Conservation (phyloP, 192 early-diverging fungal species). For the Chytriomyces confervae region DNA sequence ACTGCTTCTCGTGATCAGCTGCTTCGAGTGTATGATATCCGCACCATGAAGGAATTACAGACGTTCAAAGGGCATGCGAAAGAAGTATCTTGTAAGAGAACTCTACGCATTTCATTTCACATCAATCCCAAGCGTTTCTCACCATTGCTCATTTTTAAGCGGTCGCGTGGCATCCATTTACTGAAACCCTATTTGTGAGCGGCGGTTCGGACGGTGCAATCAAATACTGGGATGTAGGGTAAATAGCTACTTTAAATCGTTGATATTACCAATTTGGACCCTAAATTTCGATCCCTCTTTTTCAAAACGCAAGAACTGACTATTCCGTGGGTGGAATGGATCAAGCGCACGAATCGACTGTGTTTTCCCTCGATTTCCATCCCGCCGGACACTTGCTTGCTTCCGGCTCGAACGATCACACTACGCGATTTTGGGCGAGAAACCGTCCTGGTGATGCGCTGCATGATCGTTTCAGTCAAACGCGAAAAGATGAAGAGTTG, state of each 20-base stretch:
- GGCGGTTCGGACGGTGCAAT: constrained; percentile 91
- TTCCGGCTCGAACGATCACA: constrained; percentile 93
- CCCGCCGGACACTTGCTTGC: constrained; percentile 94
- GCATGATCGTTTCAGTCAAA: constrained; percentile 55
- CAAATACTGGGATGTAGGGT: constrained; percentile 87
- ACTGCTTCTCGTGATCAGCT: constrained; percentile 89
- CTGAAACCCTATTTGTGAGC: constrained; percentile 86
- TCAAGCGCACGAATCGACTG: constrained; percentile 83
- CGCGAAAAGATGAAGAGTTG: constrained; percentile 42
- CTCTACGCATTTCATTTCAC: not conserved
- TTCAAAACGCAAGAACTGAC: constrained; percentile 44
- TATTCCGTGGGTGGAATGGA: constrained; percentile 63
- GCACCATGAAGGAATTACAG: constrained; percentile 89
- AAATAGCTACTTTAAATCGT: constrained; percentile 32
- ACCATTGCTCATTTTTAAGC: constrained; percentile 48
- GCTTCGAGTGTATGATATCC: constrained; percentile 92
- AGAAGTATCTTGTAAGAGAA: constrained; percentile 78
- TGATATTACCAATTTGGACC: constrained; percentile 2
- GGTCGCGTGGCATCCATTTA: constrained; percentile 93
- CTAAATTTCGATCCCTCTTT: not conserved
- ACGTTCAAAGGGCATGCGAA: constrained; percentile 85
- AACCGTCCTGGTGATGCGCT: constrained; percentile 81
- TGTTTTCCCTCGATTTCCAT: constrained; percentile 98
- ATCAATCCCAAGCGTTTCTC: not conserved
- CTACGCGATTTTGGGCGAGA: constrained; percentile 94